Percentiles rank a stretch among this genome's conserved stretches.
Evolutionary conservation across 148 eudicot genomes (phyloP).

Genomic region (Rhododendron williamsianum): DNA sequence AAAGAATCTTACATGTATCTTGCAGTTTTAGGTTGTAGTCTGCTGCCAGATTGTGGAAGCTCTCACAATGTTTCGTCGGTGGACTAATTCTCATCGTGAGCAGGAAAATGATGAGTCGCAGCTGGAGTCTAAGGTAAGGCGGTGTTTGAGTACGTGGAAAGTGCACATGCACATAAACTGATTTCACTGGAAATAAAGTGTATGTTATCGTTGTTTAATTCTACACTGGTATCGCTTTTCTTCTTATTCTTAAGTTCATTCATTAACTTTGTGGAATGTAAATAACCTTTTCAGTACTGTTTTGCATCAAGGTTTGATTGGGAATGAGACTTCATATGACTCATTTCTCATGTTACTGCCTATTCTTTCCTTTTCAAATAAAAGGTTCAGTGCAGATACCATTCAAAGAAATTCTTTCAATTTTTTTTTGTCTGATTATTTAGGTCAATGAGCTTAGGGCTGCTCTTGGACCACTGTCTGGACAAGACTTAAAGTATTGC

Average conservation of each 20-base stretch:
- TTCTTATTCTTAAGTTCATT: not conserved
- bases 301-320: not conserved
- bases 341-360: not conserved
- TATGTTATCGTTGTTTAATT: not conserved
- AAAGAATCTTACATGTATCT: not conserved
- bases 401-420: not conserved
- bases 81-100: constrained; percentile 20
- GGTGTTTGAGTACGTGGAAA: not conserved
- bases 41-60: constrained; percentile 9
- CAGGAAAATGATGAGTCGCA: constrained; percentile 20
- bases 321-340: not conserved
- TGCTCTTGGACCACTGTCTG: constrained; percentile 55
- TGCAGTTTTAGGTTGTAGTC: constrained; percentile 5
- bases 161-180: not conserved
- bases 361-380: not conserved
- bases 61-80: constrained; percentile 27
- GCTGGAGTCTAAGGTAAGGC: constrained; percentile 27
- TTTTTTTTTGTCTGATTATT: not conserved
- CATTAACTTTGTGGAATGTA: not conserved
- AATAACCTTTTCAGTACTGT: not conserved
- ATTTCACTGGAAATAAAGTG: not conserved
- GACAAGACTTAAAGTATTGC: constrained; percentile 37
- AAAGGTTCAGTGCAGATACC: not conserved
- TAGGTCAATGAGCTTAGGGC: constrained; percentile 55
- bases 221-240: not conserved